These are phyloP conservation scores for Corrigiola litoralis DNA, from an alignment of 179 eudicot species.

Conservation along the genomic window DNA sequence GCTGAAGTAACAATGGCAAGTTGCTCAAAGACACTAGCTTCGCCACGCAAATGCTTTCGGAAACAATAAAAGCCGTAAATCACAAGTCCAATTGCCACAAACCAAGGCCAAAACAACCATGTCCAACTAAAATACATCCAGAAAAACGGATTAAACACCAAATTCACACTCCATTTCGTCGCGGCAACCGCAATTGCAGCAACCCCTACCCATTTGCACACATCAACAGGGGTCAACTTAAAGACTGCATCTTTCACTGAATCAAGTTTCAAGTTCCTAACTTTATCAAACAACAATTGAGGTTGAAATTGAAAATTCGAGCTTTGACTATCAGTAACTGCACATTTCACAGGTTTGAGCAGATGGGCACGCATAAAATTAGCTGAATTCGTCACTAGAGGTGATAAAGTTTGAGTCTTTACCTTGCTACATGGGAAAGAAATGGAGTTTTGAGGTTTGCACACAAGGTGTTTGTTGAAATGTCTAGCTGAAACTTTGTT, in stretches of 20 bases:
- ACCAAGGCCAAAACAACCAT: conserved; percentile 97
- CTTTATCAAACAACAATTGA: conserved; percentile 11
- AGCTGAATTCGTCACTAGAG: conserved; percentile 9
- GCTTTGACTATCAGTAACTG: conserved; percentile 29
- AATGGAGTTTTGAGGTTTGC: not conserved
- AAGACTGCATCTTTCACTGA: conserved; percentile 35
- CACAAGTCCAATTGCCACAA: conserved; percentile 49
- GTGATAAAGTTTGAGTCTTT: conserved; percentile 14
- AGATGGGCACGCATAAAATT: conserved; percentile 19
- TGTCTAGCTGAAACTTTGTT: conserved; percentile 28
- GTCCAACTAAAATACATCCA: conserved; percentile 94
- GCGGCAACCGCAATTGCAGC: conserved; percentile 41
- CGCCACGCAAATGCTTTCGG: conserved; percentile 43
- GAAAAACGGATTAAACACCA: conserved; percentile 57
- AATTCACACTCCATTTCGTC: conserved; percentile 43
- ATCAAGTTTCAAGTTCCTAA: conserved; percentile 35
- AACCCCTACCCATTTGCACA: conserved; percentile 42
- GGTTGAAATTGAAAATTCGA: conserved; percentile 32
- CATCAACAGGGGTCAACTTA: conserved; percentile 45
- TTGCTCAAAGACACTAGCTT: conserved; percentile 60
- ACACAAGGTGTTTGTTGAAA: conserved; percentile 32
- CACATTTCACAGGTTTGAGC: conserved; percentile 34
- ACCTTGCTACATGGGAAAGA: conserved; percentile 12
- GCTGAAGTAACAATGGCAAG: conserved; percentile 61
- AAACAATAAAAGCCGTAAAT: conserved; percentile 54